Percentiles rank a stretch among this genome's conserved stretches.
These are phyloP conservation scores for Candida ulmi DNA, from an alignment of 805 yeast genomes.

Conservation along the genomic window DNA sequence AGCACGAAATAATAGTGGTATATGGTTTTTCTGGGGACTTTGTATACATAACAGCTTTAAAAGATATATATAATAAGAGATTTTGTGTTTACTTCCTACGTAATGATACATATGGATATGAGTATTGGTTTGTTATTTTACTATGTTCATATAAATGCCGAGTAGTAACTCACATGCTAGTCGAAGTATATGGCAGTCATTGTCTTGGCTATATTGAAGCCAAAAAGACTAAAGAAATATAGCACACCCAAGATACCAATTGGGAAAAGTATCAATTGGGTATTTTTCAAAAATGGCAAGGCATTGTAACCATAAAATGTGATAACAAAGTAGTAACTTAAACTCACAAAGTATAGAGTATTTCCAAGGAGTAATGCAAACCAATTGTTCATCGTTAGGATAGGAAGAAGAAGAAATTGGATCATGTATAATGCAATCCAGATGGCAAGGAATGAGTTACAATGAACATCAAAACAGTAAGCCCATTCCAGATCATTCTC, in stretches of 20 bases:
- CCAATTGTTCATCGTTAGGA: conserved; percentile 59
- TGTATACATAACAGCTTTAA: no score
- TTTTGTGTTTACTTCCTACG: no score
- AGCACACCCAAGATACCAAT: conserved; percentile 51
- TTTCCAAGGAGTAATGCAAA: conserved; percentile 73
- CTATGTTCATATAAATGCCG: no score
- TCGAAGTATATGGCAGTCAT: conserved; percentile 37
- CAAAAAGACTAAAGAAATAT: conserved; percentile 58
- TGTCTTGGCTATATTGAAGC: conserved; percentile 67
- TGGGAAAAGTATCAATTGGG: conserved; percentile 59
- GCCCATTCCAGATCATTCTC: conserved; percentile 75
- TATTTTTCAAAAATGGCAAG: conserved; percentile 58
- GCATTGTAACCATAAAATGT: conserved; percentile 88
- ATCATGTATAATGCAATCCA: conserved; percentile 73
- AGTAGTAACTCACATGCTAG: no score
- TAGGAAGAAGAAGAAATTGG: conserved; percentile 71
- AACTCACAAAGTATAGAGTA: conserved; percentile 65
- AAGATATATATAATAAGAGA: no score
- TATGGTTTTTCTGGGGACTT: no score
- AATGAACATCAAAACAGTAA: conserved; percentile 89
- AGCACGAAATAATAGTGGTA: not conserved
- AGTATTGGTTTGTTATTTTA: no score
- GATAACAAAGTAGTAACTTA: conserved; percentile 69
- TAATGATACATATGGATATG: no score
- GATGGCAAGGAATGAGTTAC: conserved; percentile 78